Base-by-base conservation (phyloP, 2,329 filamentous ascomycete genomes). In the Aureobasidium sp. region DNA sequence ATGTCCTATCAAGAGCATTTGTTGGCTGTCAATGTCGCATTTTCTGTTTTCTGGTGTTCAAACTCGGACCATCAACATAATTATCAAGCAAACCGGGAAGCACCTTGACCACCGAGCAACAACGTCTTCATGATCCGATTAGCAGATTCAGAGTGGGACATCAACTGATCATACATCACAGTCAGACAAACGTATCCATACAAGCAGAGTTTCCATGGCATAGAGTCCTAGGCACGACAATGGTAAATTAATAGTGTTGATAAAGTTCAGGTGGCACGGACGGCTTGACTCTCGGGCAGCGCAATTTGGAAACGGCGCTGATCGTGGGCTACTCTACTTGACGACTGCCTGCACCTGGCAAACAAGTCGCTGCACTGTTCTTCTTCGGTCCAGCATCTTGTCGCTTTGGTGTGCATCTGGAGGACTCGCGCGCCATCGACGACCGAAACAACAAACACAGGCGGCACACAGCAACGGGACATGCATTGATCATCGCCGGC, bases 401-500 rank as follows among this genome's bases (percentile, higher is more conserved):
- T 45, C 22, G 41, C 25, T 57, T 36, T 36, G 27, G 53, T 36
- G 39, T 57, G 53, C 11, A 36, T 14, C n/a, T 11, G 53, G 41
- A 31, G 41, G 53, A 57, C 39, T 36, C 14, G 53, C 36, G 29
- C 22, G 53, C 53, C 41, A 31, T 36, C 39, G 27, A 57, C 39
- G 3, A 9, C 7, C 8, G 11, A 20, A 27, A 29, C 39, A 41
- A 45, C 53, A 45, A 44, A 57, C 14, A 34, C 39, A 17, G 39
- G 53, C 15, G 20, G n/a, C n/a, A 41, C 22, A 34, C 15, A 48
- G 36, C 36, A 60, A 34, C 31, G 29, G 57, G 45, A 60, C 45
- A 60, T 60, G 57, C 27, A 51, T 51, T 60, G 44, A 60, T 59
- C 56, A 51, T 51, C 44, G 57, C 57, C 45, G 57, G 41, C 57